A percentile compares a stretch with the other conserved stretches of the same genome.
Conservation (phyloP, 352 stramenopile species). For the Globisporangium ultimum region DNA sequence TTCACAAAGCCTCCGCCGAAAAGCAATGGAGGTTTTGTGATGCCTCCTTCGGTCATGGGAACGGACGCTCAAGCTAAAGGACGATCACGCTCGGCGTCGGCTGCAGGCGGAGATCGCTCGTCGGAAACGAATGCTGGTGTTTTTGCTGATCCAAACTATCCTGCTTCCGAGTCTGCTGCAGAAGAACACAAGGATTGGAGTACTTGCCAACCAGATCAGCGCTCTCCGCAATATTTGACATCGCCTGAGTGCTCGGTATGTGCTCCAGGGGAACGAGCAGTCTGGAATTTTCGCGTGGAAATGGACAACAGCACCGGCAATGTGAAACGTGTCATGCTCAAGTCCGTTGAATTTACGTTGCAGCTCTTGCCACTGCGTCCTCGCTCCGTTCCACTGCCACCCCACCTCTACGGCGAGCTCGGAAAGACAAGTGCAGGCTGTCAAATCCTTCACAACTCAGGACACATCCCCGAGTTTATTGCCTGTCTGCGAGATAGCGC, state of each 20-base stretch:
- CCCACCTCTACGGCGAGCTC: constrained; percentile 83
- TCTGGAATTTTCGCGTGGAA: constrained; percentile 90
- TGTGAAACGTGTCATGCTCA: constrained; percentile 81
- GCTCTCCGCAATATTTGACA: constrained; percentile 58
- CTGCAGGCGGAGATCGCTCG: constrained; percentile 50
- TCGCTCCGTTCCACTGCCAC: constrained; percentile 72
- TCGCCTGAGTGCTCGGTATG: constrained; percentile 75
- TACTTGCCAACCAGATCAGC: constrained; percentile 81
- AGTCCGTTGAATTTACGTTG: constrained; percentile 88
- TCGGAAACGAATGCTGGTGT: constrained; percentile 55
- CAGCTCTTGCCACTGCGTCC: constrained; percentile 78
- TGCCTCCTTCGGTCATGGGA: constrained; percentile 42
- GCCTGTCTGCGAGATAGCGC: constrained; percentile 75
- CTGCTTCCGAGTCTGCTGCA: constrained; percentile 52
- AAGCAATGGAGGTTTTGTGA: constrained; percentile 84
- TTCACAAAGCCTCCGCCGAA: constrained; percentile 86
- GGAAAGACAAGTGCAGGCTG: constrained; percentile 81
- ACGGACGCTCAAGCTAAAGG: constrained; percentile 61
- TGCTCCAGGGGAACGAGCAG: constrained; percentile 70
- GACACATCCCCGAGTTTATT: constrained; percentile 83
- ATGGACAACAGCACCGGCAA: constrained; percentile 58
- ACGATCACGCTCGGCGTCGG: constrained; percentile 53
- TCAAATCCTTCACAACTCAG: constrained; percentile 73
- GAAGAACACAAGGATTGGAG: constrained; percentile 91
- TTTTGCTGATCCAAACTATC: constrained; percentile 60